These are phyloP conservation scores for Trichoderma koningiopsis DNA, from an alignment of 2,329 filamentous ascomycete genomes.

Conservation along the genomic window DNA sequence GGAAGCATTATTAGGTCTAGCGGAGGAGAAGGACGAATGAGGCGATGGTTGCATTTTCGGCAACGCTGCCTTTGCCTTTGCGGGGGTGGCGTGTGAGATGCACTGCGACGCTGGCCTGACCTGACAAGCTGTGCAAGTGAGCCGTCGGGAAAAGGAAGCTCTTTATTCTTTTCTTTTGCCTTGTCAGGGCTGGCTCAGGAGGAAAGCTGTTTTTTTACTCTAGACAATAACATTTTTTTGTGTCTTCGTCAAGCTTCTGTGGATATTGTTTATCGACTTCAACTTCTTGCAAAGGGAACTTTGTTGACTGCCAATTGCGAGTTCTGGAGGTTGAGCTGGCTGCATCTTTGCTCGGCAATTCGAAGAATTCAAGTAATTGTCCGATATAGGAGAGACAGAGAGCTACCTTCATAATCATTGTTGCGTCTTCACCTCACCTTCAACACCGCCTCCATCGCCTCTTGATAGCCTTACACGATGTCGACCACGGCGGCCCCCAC, in stretches of 20 bases:
- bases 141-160: constrained; percentile 20
- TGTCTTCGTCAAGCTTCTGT: background rate
- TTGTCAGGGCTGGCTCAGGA: background rate
- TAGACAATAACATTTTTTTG: background rate
- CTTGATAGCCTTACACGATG: background rate
- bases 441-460: background rate
- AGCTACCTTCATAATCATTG: background rate
- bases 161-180: background rate
- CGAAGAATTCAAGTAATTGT: background rate
- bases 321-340: background rate
- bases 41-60: background rate
- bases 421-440: background rate
- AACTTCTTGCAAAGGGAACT: background rate
- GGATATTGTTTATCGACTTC: background rate
- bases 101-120: background rate
- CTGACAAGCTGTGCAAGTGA: background rate
- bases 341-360: background rate
- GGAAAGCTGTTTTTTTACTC: background rate
- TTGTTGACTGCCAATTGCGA: background rate
- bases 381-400: background rate
- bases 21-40: background rate
- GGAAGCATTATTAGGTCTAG: background rate
- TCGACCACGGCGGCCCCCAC: background rate
- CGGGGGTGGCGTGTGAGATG: constrained; percentile 11
- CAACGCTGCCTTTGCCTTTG: background rate